Conservation (phyloP, 345 rosid genomes). For the Balakata baccata region DNA sequence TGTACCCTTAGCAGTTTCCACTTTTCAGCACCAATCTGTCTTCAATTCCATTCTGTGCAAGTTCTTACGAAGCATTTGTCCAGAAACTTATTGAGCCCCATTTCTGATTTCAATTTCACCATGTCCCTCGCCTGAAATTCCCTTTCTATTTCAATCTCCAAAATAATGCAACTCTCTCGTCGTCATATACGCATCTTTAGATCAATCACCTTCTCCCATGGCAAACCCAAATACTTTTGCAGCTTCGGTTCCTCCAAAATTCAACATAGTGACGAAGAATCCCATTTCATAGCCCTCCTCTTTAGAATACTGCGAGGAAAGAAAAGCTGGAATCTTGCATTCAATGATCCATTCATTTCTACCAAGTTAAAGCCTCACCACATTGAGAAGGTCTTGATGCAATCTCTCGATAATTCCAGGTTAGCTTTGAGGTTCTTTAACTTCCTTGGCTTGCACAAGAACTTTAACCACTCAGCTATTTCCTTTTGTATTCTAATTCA, state of each 20-base stretch:
- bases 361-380: conserved; percentile 44
- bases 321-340: conserved; percentile 64
- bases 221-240: conserved; percentile 27
- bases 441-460: conserved; percentile 76
- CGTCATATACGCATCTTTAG: conserved; percentile 20
- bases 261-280: conserved; percentile 36
- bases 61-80: too few relatives aligned
- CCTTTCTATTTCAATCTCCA: not conserved
- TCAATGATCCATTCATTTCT: conserved; percentile 41
- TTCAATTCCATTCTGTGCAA: too few relatives aligned
- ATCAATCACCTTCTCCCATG: conserved; percentile 18
- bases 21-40: too few relatives aligned
- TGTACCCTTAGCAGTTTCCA: too few relatives aligned
- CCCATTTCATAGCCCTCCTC: conserved; percentile 44
- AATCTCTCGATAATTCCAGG: conserved; percentile 63
- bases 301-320: conserved; percentile 55
- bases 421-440: conserved; percentile 80
- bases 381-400: conserved; percentile 59
- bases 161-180: conserved; percentile 41
- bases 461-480: conserved; percentile 59
- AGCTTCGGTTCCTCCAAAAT: conserved; percentile 11
- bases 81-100: too few relatives aligned
- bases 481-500: conserved; percentile 82
- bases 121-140: not conserved
- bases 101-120: too few relatives aligned